Conservation (phyloP, 1,284 basidiomycete genomes). For the Polyporus tsugae region DNA sequence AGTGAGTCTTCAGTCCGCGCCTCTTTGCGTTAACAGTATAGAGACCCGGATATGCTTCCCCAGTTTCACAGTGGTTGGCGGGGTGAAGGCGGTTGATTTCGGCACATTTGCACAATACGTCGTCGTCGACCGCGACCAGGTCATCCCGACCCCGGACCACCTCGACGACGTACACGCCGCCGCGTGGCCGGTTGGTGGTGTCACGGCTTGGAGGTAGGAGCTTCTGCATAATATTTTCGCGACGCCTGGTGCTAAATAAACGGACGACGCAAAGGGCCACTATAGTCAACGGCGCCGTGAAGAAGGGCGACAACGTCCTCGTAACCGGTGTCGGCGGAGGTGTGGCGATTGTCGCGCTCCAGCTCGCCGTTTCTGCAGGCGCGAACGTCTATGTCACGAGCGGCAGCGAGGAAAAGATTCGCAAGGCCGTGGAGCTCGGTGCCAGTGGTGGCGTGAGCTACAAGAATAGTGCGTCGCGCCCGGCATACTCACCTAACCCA, state of each 20-base stretch:
- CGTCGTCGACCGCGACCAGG: conserved; percentile 73
- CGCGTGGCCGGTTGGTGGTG: conserved; percentile 78
- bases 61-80: conserved; percentile 71
- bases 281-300: conserved; percentile 72
- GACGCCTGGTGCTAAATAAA: background rate
- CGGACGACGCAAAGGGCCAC: conserved; percentile 65
- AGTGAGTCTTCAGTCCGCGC: conserved; percentile 35
- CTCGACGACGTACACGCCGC: conserved; percentile 76
- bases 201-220: conserved; percentile 84
- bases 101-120: conserved; percentile 86
- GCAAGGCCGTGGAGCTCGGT: conserved; percentile 73
- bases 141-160: conserved; percentile 74
- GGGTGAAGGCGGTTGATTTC: conserved; percentile 55
- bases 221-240: background rate
- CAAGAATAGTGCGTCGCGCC: conserved; percentile 57
- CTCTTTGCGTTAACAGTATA: background rate
- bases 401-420: conserved; percentile 74
- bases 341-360: conserved; percentile 81
- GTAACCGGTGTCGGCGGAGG: conserved; percentile 87
- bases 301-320: conserved; percentile 75
- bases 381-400: conserved; percentile 89
- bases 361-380: conserved; percentile 80
- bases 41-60: background rate
- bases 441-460: conserved; percentile 84
- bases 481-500: background rate